Percentiles rank a stretch among this genome's conserved stretches.
Evolutionary conservation across 345 rosid species (phyloP).

Genomic region (Syzygium aqueum): DNA sequence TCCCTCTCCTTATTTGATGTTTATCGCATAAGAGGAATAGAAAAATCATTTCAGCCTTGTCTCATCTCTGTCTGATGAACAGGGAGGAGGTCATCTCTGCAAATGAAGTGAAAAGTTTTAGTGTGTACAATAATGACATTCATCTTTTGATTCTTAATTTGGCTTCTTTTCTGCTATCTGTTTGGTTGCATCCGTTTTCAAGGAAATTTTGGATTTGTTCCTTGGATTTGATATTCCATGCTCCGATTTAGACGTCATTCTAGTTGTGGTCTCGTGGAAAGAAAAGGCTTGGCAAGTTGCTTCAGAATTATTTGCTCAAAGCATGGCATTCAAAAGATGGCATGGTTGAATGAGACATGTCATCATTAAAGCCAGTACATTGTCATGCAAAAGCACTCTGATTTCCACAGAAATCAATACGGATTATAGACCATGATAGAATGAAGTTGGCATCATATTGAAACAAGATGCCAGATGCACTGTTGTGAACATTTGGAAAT

Average conservation of each 20-base stretch:
- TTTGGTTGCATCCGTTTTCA: not conserved
- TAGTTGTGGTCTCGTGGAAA: not conserved
- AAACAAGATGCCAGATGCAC: not conserved
- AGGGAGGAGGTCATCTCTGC: not conserved
- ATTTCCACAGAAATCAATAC: not conserved
- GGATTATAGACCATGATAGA: not conserved
- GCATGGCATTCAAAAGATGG: not conserved
- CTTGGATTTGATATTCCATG: not conserved
- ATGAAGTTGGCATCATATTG: not conserved
- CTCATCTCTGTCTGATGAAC: not conserved
- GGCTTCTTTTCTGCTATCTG: not conserved
- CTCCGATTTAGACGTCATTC: not conserved
- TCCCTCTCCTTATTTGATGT: slow-evolving; percentile 1
- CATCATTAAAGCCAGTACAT: not conserved
- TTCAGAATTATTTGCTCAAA: not conserved
- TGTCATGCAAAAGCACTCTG: not conserved
- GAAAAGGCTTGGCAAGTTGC: not conserved
- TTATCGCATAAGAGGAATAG: not conserved
- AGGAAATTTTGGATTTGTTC: not conserved
- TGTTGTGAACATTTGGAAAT: not conserved
- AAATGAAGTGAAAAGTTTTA: not conserved
- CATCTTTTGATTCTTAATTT: not conserved
- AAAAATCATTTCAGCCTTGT: not conserved
- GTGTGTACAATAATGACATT: not conserved
- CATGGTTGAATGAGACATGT: not conserved